These are phyloP conservation scores for Logfia minima DNA, from an alignment of 129 eudicot species.

Conservation along the genomic window DNA sequence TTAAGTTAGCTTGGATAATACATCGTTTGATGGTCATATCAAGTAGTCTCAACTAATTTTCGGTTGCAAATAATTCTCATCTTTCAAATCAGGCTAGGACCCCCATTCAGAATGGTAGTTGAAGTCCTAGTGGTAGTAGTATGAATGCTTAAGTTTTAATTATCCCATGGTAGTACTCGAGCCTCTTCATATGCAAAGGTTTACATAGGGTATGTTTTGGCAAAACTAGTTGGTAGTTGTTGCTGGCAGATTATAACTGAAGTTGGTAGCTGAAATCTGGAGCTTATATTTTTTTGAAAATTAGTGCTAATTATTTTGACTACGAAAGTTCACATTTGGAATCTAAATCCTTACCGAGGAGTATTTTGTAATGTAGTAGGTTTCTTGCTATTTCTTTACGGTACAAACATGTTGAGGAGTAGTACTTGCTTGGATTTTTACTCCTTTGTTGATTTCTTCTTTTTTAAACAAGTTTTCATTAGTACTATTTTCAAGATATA, in stretches of 20 bases:
- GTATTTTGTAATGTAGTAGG: background rate
- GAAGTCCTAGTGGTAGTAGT: background rate
- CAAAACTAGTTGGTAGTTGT: too few relatives aligned
- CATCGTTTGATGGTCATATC: constrained; percentile 9
- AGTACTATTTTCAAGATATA: constrained; percentile 14
- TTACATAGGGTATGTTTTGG: too few relatives aligned
- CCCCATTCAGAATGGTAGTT: constrained; percentile 9
- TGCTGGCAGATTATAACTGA: too few relatives aligned
- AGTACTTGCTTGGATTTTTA: constrained; percentile 13
- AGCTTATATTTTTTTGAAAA: too few relatives aligned
- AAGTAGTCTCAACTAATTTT: constrained; percentile 22
- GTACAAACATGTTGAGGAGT: constrained; percentile 15
- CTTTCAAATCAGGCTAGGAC: constrained; percentile 2
- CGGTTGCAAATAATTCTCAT: constrained; percentile 13
- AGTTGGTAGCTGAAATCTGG: too few relatives aligned
- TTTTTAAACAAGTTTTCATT: background rate
- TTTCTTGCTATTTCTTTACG: constrained; percentile 12
- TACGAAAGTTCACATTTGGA: constrained; percentile 6
- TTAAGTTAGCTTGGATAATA: background rate
- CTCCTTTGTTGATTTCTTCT: constrained; percentile 2
- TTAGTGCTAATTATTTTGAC: constrained; percentile 13
- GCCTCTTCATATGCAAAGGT: background rate
- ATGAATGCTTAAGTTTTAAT: background rate
- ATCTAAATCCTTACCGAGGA: background rate
- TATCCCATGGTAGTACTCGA: background rate